Conservation (phyloP, 441 rosid genomes). For the Adansonia madagascariensis region DNA sequence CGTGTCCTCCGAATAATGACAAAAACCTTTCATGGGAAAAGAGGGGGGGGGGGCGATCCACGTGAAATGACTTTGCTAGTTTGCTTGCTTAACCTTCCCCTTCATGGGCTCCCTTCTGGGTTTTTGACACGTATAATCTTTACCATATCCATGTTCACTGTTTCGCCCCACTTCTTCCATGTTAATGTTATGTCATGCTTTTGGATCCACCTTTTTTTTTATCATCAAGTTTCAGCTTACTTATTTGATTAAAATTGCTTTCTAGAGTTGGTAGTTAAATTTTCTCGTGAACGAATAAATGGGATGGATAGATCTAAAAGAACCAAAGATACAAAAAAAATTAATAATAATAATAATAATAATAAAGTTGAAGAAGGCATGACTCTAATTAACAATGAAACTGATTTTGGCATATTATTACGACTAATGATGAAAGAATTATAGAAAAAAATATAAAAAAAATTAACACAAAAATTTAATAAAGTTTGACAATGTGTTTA, state of each 20-base stretch:
- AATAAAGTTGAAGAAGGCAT: neutral
- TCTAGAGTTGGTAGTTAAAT: neutral
- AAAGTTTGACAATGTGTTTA: no score
- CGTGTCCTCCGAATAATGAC: slow-evolving; percentile 17
- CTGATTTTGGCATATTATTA: neutral
- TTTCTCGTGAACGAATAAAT: neutral
- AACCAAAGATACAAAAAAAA: neutral
- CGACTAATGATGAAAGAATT: no score
- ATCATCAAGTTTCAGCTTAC: neutral
- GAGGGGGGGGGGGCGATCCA: neutral
- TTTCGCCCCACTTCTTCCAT: neutral
- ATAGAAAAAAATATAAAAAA: no score
- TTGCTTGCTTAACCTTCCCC: neutral
- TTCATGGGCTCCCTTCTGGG: neutral
- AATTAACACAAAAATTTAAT: no score
- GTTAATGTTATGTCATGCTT: slow-evolving; percentile 12
- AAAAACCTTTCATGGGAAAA: neutral
- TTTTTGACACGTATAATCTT: slow-evolving; percentile 4
- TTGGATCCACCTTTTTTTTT: neutral
- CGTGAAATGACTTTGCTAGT: slow-evolving; percentile 9
- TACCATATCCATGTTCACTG: neutral
- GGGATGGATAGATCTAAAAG: neutral
- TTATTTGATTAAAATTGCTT: neutral
- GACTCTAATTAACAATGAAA: neutral
- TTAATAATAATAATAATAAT: no score